Conservation (phyloP, 2,329 filamentous ascomycete genomes). For the Botrytis aclada region DNA sequence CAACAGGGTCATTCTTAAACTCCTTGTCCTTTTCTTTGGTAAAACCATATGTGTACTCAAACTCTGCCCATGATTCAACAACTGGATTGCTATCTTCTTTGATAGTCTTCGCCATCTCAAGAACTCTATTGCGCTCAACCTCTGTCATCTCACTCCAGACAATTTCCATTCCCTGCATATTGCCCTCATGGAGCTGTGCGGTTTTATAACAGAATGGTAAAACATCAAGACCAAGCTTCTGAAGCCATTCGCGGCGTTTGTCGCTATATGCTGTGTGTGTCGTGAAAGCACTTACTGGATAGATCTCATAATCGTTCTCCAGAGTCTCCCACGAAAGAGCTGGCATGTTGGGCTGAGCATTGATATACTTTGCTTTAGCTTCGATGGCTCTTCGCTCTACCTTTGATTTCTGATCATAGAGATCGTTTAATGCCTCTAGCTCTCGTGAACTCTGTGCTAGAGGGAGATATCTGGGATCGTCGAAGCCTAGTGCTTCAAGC, state of each 20-base stretch:
- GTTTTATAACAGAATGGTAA: neutral
- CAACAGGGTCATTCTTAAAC: neutral
- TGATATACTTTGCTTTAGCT: conserved; percentile 1
- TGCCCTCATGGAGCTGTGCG: neutral
- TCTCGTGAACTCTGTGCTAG: neutral
- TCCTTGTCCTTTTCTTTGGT: neutral
- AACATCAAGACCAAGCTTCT: neutral
- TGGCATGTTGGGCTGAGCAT: neutral
- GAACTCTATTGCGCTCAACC: neutral
- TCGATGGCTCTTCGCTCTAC: conserved; percentile 7
- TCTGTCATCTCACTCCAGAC: neutral
- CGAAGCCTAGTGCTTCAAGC: neutral
- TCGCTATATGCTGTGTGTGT: neutral
- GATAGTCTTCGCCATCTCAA: neutral
- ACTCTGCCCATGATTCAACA: neutral
- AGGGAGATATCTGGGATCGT: neutral
- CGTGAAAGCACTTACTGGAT: neutral
- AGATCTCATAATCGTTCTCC: neutral
- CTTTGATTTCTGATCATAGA: neutral
- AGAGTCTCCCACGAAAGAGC: neutral
- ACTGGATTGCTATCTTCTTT: conserved; percentile 2
- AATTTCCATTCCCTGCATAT: conserved; percentile 5
- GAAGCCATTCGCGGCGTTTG: neutral
- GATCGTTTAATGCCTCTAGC: neutral
- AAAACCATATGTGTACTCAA: neutral